Conservation (phyloP, 345 rosid genomes). For the Ceriops decandra region DNA sequence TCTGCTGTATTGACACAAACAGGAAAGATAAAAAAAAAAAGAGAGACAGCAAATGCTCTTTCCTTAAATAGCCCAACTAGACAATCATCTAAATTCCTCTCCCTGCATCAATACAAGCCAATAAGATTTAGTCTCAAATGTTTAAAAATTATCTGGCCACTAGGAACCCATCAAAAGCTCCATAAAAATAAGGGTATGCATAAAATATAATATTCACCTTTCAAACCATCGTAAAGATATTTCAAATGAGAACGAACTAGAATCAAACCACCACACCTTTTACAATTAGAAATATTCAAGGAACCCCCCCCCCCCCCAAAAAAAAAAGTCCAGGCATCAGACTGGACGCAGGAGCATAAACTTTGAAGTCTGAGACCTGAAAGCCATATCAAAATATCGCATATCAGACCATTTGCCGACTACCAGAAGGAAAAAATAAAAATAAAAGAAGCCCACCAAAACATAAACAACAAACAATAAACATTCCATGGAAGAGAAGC, state of each 20-base stretch:
- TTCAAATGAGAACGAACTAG: neutral
- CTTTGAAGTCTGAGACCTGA: constrained; percentile 10
- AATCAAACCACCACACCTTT: constrained; percentile 1
- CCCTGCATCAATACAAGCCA: constrained; percentile 14
- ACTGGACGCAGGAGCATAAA: neutral
- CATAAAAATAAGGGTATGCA: neutral
- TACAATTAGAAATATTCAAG: constrained; percentile 1
- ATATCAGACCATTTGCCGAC: neutral
- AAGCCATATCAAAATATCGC: neutral
- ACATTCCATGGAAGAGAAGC: neutral
- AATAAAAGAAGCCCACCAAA: neutral
- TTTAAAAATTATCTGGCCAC: neutral
- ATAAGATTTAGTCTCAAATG: constrained; percentile 2
- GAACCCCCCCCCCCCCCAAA: neutral
- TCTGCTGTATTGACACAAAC: neutral
- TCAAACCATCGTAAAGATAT: neutral
- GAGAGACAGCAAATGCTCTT: constrained; percentile 3
- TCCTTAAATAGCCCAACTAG: neutral
- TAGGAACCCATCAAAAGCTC: neutral
- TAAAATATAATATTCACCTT: constrained; percentile 11
- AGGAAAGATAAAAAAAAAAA: no score
- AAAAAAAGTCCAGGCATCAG: neutral
- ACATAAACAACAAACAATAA: neutral
- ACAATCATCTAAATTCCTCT: constrained; percentile 18
- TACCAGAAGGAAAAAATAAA: neutral